Percentiles rank a stretch among this genome's conserved stretches.
These are phyloP conservation scores for Abrus pulchellus DNA, from an alignment of 306 rosid genomes.

Conservation along the genomic window DNA sequence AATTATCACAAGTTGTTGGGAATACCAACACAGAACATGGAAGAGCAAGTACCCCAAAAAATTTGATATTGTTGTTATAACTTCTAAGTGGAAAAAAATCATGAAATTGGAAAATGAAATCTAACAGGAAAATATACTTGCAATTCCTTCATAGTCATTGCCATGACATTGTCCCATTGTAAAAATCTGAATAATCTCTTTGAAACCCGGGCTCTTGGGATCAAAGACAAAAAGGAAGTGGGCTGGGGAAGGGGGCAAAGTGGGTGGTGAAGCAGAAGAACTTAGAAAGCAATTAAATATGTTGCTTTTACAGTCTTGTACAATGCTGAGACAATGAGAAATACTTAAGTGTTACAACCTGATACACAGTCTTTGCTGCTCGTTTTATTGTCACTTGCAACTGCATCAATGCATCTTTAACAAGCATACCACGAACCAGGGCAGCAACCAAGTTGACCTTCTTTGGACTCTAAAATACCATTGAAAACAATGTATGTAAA, in stretches of 20 bases:
- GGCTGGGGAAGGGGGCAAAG: not conserved
- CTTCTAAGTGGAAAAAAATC: not conserved
- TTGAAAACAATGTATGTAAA: slow-evolving; percentile 11
- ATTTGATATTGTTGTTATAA: slow-evolving; percentile 1
- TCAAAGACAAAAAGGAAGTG: slow-evolving; percentile 12
- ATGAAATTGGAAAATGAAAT: slow-evolving; percentile 30
- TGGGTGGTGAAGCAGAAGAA: not conserved
- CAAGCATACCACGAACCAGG: slow-evolving; percentile 96
- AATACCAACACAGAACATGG: slow-evolving; percentile 1
- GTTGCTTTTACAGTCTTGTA: slow-evolving; percentile 24
- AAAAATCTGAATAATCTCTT: slow-evolving; percentile 13
- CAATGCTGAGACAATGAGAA: slow-evolving; percentile 10
- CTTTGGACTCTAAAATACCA: slow-evolving; percentile 80
- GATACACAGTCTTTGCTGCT: slow-evolving; percentile 93
- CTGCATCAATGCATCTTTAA: slow-evolving; percentile 95
- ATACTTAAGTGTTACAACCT: slow-evolving; percentile 59
- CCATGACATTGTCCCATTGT: slow-evolving; percentile 5
- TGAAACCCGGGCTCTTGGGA: slow-evolving; percentile 6
- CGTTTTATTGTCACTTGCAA: slow-evolving; percentile 88
- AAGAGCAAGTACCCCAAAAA: slow-evolving; percentile 14
- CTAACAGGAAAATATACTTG: not conserved
- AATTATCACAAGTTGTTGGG: not conserved
- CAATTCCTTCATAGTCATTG: slow-evolving; percentile 10
- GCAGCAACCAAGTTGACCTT: slow-evolving; percentile 97
- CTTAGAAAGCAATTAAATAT: slow-evolving; percentile 17